Evolutionary conservation across 768 basidiomycete species (phyloP), one percentile per base, ranked within the genome.

Genomic region (Collybia nuda): DNA sequence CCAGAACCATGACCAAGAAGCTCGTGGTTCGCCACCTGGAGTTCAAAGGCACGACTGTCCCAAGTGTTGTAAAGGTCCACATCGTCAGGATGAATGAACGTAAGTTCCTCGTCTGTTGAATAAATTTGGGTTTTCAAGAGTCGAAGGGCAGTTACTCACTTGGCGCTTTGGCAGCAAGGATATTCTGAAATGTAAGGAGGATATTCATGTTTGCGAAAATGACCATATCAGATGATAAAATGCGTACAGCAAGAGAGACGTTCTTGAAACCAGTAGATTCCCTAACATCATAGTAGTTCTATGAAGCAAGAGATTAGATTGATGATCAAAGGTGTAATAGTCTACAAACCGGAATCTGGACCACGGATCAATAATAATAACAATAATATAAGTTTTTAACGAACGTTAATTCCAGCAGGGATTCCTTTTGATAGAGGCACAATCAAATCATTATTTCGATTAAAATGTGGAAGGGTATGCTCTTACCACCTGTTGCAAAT

Each of bases 21-120:
- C 58, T 94, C 93, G 64, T 94, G 93, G 62, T 90, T 93, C 9
- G 93, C 93, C 17, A 95, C 92, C 59, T 93, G 93, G 0, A 95
- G 72, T 57, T 93, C 91, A 58, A 93, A 93, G 0, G 90, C 82
- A 15, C 80, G 76, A 29, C 74, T 79, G 53, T 92, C 87, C 90
- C 89, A 93, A 29, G 76, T 72, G 58, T 87, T 84, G 69, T 88
- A 93, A 12, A 90, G 69, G 6, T 75, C 79, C 19, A 81, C 74
- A 60, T 94, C 93, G 51, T 86, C 84, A 8, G 88, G 86, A 44
- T 88, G 86, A 46, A 93, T 79, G 65, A 95, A 94, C 0, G 91
- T 90, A 21, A 89, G 62, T 61, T 85, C 81, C 63, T 94, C 86
- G 52, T 84, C 88, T 89, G 55, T 15, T 45, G 23, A 32, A 14